Evolutionary conservation across 495 filamentous ascomycete species (phyloP), one percentile per base, ranked within the genome.

Genomic region (Penicillium arizonense): DNA sequence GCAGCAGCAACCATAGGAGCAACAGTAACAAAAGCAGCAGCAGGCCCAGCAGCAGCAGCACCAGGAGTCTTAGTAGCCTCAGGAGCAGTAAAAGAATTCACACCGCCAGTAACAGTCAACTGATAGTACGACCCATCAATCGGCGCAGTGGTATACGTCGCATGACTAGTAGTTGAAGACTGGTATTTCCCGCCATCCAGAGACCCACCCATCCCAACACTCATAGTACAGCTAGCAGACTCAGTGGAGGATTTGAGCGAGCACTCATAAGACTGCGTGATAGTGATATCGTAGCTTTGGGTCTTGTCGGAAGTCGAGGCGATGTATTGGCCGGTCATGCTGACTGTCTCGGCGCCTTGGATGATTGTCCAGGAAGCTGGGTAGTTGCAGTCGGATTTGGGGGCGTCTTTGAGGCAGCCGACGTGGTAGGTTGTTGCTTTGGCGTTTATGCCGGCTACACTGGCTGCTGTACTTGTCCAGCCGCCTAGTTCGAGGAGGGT

Each of bases 181-280:
- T 4, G 24, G 11, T 20, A 36, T 11, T 39, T 49, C 3, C 3
- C 44, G 10, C 57, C 56, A 10, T 54, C 28, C 10, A 26, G 0
- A 6, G 47, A 39, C 0, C 56, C 62, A 3, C 14, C 51, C 37
- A 52, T 41, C 0, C 24, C 26, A 0, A 45, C 32, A 35, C 59
- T 63, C 56, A 65, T 63, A 1, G 50, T 58, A 41, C 62, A 65
- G 46, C 51, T 58, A 3, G 54, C 59, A 2, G 56, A 59, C 38
- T 46, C 50, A 7, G 59, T 59, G 0, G 42, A 57, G 11, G 59
- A 47, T 11, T 57, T 55, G 16, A 63, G 16, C 10, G 50, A 55
- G 28, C 62, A 63, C 10, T 59, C 48, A 4, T 41, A 60, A 3
- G 47, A 47, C 24, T 53, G 26, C 4, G 59, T 63, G 34, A 60